Evolutionary conservation across 2,329 filamentous ascomycete genomes (phyloP), one percentile per base, ranked within the genome.

Genomic region (Didymella glomerata): DNA sequence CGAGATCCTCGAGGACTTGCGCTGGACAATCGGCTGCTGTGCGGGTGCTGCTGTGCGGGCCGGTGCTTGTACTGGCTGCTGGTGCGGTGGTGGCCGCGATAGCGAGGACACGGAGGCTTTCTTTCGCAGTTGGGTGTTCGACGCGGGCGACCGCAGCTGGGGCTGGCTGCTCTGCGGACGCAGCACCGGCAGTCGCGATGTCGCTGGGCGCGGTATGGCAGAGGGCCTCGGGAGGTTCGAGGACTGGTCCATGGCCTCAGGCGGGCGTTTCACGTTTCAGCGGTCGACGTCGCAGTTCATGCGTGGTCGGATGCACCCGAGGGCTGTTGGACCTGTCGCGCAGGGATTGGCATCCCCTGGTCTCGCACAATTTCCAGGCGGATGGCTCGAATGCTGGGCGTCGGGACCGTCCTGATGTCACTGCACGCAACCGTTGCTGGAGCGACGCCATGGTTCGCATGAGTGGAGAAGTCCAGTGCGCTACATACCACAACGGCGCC

Each of bases 101-200:
- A 74, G 50, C 32, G 68, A 68, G 42, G 70, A 68, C 16, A 70
- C 28, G 14, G 74, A 76, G 10, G 73, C 64, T 60, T 71, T 73
- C 66, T 71, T 73, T 63, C 65, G 69, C 60, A 74, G 47, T 61
- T 78, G 80, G 34, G 84, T 83, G 65, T 77, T 77, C 75, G 79
- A 48, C 0, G 82, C 78, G 16, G 81, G 75, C 50, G 66, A 36
- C 2, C 80, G 80, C 54, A 84, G 68, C 30, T 79, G 76, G 59
- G 76, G 78, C 34, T 76, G 70, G 61, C 69, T 76, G 41, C 49
- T 65, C 41, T 77, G 75, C 42, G 79, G 61, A 38, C 70, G 68
- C 44, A 75, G 83, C 61, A 85, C 76, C 13, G 85, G 85, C 46
- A 87, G 76, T 64, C 82, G 81, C 22, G 84, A 86, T 42, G 80